phyloP scores from a whole-genome alignment of 1,284 basidiomycete genomes.

The Earliella scabrosa region DNA sequence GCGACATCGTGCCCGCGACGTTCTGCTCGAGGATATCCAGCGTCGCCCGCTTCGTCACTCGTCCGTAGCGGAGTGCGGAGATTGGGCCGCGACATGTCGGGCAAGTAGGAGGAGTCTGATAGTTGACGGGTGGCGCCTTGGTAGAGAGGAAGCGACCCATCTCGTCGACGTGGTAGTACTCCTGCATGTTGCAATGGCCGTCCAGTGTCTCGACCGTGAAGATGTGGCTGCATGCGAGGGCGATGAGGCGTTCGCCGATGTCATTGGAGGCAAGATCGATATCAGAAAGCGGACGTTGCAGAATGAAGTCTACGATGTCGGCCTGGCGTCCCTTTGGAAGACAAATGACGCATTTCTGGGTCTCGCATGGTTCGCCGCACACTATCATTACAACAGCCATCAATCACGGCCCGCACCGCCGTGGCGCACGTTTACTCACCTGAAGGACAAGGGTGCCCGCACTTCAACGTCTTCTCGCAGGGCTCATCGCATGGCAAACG shows the following conservation, averaged over 20 bases:
- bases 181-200: slow-evolving; percentile 55
- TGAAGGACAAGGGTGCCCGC: slow-evolving; percentile 71
- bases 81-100: slow-evolving; percentile 59
- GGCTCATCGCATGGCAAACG: slow-evolving; percentile 68
- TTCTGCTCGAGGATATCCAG: slow-evolving; percentile 69
- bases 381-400: slow-evolving; percentile 44
- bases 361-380: slow-evolving; percentile 66
- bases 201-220: slow-evolving; percentile 80
- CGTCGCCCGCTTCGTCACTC: slow-evolving; percentile 62
- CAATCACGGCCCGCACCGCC: background rate
- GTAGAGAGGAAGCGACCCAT: slow-evolving; percentile 47
- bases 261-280: slow-evolving; percentile 46
- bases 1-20: slow-evolving; percentile 56
- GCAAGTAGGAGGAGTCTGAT: slow-evolving; percentile 55
- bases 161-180: slow-evolving; percentile 50
- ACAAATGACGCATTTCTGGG: slow-evolving; percentile 62
- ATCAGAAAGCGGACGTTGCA: slow-evolving; percentile 57
- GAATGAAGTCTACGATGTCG: slow-evolving; percentile 62
- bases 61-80: slow-evolving; percentile 58
- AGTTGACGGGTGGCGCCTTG: slow-evolving; percentile 44
- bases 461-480: slow-evolving; percentile 52
- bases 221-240: slow-evolving; percentile 63
- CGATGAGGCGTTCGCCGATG: slow-evolving; percentile 62
- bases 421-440: slow-evolving; percentile 42
- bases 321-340: slow-evolving; percentile 43